These are phyloP conservation scores for Gaertneriomyces sp. DNA, from an alignment of 192 early-diverging fungal genomes.

Conservation along the genomic window DNA sequence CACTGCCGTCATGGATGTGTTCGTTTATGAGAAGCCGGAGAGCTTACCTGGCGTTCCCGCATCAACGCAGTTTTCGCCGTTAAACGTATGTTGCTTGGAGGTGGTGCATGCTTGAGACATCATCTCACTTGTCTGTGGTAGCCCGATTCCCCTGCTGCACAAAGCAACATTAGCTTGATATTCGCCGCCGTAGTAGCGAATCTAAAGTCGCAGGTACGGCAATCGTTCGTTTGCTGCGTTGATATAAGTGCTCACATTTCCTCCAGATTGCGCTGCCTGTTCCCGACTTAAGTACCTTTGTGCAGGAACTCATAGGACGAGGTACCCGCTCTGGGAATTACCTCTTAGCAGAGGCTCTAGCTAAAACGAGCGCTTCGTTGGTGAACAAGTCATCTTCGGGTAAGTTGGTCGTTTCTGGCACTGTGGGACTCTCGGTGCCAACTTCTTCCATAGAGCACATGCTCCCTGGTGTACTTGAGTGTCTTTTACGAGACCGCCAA, in stretches of 20 bases:
- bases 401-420: constrained; percentile 6
- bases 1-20: constrained; percentile 5
- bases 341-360: constrained; percentile 47
- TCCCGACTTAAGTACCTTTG: constrained; percentile 25
- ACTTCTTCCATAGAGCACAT: no score
- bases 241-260: no score
- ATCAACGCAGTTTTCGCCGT: no score
- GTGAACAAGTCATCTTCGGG: constrained; percentile 62
- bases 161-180: constrained; percentile 12
- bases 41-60: background rate
- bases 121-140: background rate
- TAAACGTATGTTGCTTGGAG: no score
- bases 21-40: constrained; percentile 1
- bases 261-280: constrained; percentile 5
- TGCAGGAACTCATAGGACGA: constrained; percentile 4
- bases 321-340: constrained; percentile 35
- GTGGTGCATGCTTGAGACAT: no score
- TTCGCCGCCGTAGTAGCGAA: constrained; percentile 21
- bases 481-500: no score
- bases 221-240: background rate
- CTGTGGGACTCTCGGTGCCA: no score
- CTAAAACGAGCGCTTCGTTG: constrained; percentile 57
- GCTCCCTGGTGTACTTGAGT: no score
- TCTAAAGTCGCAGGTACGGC: constrained; percentile 2
- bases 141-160: constrained; percentile 5